Base-by-base conservation (phyloP, 2,329 filamentous ascomycete species). In the Onygenales sp. region DNA sequence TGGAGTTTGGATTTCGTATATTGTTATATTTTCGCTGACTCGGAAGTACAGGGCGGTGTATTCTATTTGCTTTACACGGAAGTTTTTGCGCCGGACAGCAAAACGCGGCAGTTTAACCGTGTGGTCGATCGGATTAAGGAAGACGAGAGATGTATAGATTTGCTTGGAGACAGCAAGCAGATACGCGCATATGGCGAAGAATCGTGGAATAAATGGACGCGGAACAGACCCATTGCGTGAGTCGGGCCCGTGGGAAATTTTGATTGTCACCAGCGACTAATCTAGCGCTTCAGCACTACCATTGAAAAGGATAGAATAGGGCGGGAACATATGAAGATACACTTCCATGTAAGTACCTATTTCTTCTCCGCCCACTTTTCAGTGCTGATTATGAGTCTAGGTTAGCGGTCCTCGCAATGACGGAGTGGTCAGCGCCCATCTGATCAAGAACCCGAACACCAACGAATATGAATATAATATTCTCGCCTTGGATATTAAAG, bases 61-160 rank as follows among this genome's bases (percentile, higher is more conserved):
- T 79, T 78, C 52, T 89, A 88, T 62, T 77, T 93, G 49, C 76
- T 95, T 21, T 95, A 86, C 70, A 80, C 81, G 3, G 89, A 95
- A 57, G 87, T 95, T 44, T 88, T 95, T 68, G 86, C 87, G 3
- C 80, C 87, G 17, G 86, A 91, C 65, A 93, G 88, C 74, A 91
- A 89, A 70, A 92, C 86, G 13, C 81, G 84, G 53, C 84, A 93
- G 66, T 96, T 95, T 77, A 95, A 94, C 72, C 85, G 87, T 58
- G 88, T 88, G 0, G 86, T 94, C 47, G 81, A 87, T 63, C 83
- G 84, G 56, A 84, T 97, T 66, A 88, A 85, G 66, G 77, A 79
- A 51, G 86, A 94, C 64, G 68, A 79, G 0, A 77, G 81, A 54
- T 94, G 88, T 65, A 74, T 84, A 32, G 82, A 85, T 53, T 67